These are phyloP conservation scores for Boletus bicolor DNA, from an alignment of 768 basidiomycete species.

Conservation along the genomic window DNA sequence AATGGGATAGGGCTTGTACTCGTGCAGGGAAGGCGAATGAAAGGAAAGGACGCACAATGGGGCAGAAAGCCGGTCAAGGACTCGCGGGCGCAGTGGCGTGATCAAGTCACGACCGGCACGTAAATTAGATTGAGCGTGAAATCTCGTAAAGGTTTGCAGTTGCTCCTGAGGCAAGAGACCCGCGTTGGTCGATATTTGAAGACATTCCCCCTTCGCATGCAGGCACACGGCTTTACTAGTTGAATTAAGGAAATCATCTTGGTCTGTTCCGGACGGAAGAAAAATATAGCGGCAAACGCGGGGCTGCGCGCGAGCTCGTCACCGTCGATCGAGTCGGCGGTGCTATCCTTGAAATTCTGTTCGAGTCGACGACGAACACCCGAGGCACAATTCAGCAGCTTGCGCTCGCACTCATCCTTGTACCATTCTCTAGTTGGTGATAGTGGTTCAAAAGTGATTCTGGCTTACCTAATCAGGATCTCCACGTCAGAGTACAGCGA, in stretches of 20 bases:
- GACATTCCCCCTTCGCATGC: neutral
- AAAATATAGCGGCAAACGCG: neutral
- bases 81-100: too few relatives aligned
- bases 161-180: neutral
- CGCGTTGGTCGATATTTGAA: neutral
- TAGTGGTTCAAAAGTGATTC: neutral
- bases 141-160: neutral
- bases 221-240: neutral
- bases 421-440: neutral
- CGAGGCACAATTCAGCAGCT: neutral
- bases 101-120: neutral
- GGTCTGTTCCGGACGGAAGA: neutral
- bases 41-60: too few relatives aligned
- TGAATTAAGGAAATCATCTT: neutral
- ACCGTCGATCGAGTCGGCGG: too few relatives aligned
- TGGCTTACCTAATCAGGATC: constrained; percentile 14
- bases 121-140: neutral
- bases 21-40: too few relatives aligned
- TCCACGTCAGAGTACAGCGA: neutral
- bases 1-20: neutral
- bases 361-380: neutral
- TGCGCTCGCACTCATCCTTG: neutral
- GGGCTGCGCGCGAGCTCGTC: too few relatives aligned
- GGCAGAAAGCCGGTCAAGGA: too few relatives aligned
- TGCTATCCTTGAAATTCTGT: neutral